phyloP scores from a whole-genome alignment of 148 eudicot species.

The Diospyros lotus region DNA sequence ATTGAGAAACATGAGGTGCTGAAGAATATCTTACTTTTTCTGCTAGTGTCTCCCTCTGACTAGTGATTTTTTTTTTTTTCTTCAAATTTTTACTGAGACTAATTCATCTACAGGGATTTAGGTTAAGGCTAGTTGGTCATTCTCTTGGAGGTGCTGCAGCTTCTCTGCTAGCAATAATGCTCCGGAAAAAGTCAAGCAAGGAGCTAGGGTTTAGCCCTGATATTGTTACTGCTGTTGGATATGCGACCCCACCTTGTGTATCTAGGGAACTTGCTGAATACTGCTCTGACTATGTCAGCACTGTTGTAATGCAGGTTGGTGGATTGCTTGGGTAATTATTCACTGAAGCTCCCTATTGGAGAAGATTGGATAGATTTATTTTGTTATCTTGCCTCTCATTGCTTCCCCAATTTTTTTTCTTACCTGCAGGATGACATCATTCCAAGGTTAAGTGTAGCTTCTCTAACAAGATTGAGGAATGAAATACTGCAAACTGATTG shows the following conservation, averaged over 20 bases:
- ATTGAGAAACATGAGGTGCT: conserved; percentile 71
- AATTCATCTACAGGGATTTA: conserved; percentile 79
- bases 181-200: conserved; percentile 49
- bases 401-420: conserved; percentile 1
- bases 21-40: conserved; percentile 9
- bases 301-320: conserved; percentile 86
- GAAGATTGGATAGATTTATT: background rate
- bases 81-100: conserved; percentile 28
- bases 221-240: conserved; percentile 74
- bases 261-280: conserved; percentile 86
- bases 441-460: conserved; percentile 83
- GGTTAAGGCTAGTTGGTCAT: conserved; percentile 95
- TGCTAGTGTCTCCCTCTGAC: background rate
- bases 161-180: conserved; percentile 90
- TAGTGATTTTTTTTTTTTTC: background rate
- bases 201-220: conserved; percentile 87
- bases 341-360: background rate
- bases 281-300: conserved; percentile 73
- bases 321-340: conserved; percentile 1
- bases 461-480: conserved; percentile 82
- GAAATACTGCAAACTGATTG: conserved; percentile 92
- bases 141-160: conserved; percentile 94
- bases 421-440: conserved; percentile 84
- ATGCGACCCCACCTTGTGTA: conserved; percentile 85
- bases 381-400: background rate